These are phyloP conservation scores for Acer negundo DNA, from an alignment of 345 rosid genomes.

Conservation along the genomic window DNA sequence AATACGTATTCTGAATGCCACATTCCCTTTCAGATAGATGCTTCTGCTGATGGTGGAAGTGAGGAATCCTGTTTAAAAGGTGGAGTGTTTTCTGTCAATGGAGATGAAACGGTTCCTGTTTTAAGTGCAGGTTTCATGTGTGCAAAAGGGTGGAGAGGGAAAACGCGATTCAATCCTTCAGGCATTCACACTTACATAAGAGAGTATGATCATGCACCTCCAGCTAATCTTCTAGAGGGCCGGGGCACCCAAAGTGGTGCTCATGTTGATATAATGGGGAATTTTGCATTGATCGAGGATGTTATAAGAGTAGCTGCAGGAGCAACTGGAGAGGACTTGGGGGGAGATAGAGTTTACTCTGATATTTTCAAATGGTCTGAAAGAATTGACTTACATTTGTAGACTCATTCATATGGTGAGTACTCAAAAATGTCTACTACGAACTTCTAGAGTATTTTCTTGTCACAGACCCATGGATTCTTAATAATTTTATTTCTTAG, in stretches of 20 bases:
- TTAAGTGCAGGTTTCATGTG: conserved; percentile 76
- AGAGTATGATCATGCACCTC: conserved; percentile 70
- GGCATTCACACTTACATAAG: conserved; percentile 52
- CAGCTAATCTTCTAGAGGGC: conserved; percentile 67
- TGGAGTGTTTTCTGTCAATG: conserved; percentile 62
- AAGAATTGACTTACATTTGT: conserved; percentile 53
- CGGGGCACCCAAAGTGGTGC: conserved; percentile 81
- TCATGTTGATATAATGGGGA: conserved; percentile 80
- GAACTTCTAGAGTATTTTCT: neutral
- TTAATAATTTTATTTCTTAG: neutral
- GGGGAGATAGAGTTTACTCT: conserved; percentile 60
- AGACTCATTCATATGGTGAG: conserved; percentile 32
- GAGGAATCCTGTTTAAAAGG: conserved; percentile 57
- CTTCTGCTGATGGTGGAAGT: conserved; percentile 46
- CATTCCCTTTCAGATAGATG: conserved; percentile 74
- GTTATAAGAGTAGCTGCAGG: conserved; percentile 68
- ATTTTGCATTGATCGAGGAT: conserved; percentile 75
- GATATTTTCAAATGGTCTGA: conserved; percentile 66
- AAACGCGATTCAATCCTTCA: conserved; percentile 72
- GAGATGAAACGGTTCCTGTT: conserved; percentile 74
- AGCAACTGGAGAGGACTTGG: conserved; percentile 56
- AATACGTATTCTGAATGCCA: conserved; percentile 48
- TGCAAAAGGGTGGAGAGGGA: conserved; percentile 79
- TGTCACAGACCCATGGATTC: neutral
- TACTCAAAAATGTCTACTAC: neutral